Base-by-base conservation (phyloP, 139 green algal species). In the Chlamydomonas asymmetrica region DNA sequence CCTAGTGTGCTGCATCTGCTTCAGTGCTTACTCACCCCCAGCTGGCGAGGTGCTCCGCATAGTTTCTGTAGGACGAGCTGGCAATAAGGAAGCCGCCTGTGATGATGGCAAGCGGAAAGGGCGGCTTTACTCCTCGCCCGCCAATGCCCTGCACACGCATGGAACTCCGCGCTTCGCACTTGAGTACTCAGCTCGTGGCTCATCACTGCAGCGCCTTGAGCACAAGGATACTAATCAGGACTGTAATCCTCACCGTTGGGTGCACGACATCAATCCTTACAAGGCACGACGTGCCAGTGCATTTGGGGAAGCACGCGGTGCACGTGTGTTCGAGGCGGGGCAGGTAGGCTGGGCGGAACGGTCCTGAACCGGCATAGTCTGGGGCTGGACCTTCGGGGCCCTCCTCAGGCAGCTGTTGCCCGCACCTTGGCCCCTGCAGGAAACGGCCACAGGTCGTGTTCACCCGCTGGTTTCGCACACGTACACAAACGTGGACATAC, bases 51-150 rank as follows among this genome's bases (percentile, higher is more conserved):
- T 76, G 73, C 49, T 91, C 76, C 13, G 90, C 89, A 67, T 92
- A 91, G 35, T 75, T 88, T 2, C 48, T 32, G 71, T 97, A 97
- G 63, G 80, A 71, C 4, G 91, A 87, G 27, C 73, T 65, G 20
- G 74, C 73, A 13, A 98, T 72, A 20, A 97, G 85, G 73, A 97
- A 98, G 16, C 94, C 94, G 8, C 85, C 69, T 23, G 82, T 93
- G 75, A 98, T 87, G 29, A 98, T 86, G 4, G 89, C 92, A 57
- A 98, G 73, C 4, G 94, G 94, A 73, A 92, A 98, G 20, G 92
- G 93, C 3, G 87, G 78, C 13, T 65, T 59, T 29, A 54, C n/a
- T 23, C 20, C 63, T 57, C 22, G 18, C 39, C 35, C 39, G n/a
- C 29, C 23, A n/a, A 52, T 9, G 38, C 39, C 9, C 13, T 54